Evolutionary conservation across 352 stramenopile species (phyloP), one percentile per base, ranked within the genome.

Genomic region (Vaucheria bursata): DNA sequence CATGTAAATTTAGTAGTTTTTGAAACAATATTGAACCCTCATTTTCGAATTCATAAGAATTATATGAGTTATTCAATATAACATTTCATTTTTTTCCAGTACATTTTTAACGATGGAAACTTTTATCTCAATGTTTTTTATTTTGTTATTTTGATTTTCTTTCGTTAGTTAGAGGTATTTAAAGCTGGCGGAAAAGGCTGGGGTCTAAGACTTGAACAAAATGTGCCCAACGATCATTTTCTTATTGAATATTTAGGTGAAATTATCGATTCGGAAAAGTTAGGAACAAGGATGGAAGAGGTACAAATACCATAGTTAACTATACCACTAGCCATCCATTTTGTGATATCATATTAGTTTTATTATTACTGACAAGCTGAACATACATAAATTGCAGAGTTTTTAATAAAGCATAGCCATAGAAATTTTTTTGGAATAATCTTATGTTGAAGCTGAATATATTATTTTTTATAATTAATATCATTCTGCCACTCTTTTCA

Each of bases 241-340:
- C 87, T 95, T 34, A 89, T 89, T 18, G 91, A 95, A 74, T 95
- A 95, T 78, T 90, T 95, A 35, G 91, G 91, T 31, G 91, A 95
- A 83, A 90, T 95, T 71, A 95, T 94, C 77, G 89, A 92, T 82
- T 86, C 92, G 2, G 1, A 2, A 34, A 12, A 72, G 65, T 2
- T 7, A 40, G 65, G 29, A 6, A 2, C 4, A 8, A 36, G 65
- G n/a, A 72, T 72, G 65, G 2, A 34, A 72, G 65, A 25, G 65
- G 65, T 72, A 35, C n/a, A n/a, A n/a, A n/a, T n/a, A n/a, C n/a
- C n/a, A n/a, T n/a, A n/a, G n/a, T n/a, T n/a, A n/a, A n/a, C n/a
- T n/a, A n/a, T n/a, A n/a, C n/a, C n/a, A n/a, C n/a, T n/a, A n/a
- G n/a, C n/a, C n/a, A n/a, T n/a, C n/a, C n/a, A n/a, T n/a, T n/a